Evolutionary conservation across 2,329 filamentous ascomycete genomes (phyloP).

Genomic region (Fusarium cyanostomum): DNA sequence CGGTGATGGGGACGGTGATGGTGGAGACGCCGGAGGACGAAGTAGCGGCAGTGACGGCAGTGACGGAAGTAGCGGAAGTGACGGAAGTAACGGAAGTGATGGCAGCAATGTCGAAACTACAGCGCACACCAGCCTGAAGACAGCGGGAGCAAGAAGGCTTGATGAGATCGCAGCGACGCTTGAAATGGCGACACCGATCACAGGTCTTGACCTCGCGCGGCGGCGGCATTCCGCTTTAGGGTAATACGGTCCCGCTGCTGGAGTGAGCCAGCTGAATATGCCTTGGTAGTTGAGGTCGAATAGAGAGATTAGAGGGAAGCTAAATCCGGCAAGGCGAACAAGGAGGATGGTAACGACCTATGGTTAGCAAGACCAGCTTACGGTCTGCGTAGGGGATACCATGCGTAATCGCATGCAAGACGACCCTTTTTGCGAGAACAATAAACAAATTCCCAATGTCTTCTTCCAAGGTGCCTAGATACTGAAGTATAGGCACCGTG

Average conservation of each 20-base stretch:
- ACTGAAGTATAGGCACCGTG: too few species aligned
- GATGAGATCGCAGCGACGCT: slow-evolving; percentile 49
- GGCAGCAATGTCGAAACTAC: slow-evolving; percentile 45
- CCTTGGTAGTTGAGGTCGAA: too few species aligned
- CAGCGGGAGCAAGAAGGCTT: slow-evolving; percentile 50
- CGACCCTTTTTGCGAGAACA: too few species aligned
- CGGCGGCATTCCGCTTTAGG: slow-evolving; percentile 40
- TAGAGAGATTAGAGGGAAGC: too few species aligned
- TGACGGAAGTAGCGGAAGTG: slow-evolving; percentile 18
- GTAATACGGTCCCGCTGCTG: slow-evolving; percentile 23
- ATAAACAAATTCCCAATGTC: too few species aligned
- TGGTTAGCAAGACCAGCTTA: too few species aligned
- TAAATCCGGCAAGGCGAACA: too few species aligned
- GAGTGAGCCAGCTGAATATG: not conserved
- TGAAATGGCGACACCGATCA: slow-evolving; percentile 50
- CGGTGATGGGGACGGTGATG: slow-evolving; percentile 24
- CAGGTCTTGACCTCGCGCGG: slow-evolving; percentile 51
- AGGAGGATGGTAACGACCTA: too few species aligned
- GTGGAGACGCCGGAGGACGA: slow-evolving; percentile 10
- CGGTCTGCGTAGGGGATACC: too few species aligned
- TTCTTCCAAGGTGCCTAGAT: too few species aligned
- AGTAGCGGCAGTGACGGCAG: slow-evolving; percentile 23
- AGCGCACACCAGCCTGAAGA: slow-evolving; percentile 46
- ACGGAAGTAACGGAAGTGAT: slow-evolving; percentile 21
- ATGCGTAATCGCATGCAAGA: too few species aligned